Conservation (phyloP, 768 basidiomycete genomes). For the Amanita fuliginea region DNA sequence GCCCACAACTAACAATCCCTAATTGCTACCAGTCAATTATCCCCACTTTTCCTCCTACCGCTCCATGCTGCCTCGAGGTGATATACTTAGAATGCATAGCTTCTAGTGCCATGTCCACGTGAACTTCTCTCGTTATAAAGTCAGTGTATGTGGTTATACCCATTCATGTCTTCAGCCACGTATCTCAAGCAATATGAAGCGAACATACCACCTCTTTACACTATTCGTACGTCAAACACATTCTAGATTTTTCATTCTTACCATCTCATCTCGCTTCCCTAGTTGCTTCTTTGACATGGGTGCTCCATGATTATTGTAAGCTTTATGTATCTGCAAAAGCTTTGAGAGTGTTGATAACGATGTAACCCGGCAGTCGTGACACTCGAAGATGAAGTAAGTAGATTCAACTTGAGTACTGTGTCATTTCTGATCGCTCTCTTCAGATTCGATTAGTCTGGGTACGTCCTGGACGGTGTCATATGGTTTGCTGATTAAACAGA, state of each 20-base stretch:
- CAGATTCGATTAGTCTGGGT: conserved; percentile 32
- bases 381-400: conserved; percentile 16
- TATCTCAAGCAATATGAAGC: neutral
- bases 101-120: too few relatives aligned
- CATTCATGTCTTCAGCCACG: neutral
- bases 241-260: neutral
- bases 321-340: neutral
- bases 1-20: too few relatives aligned
- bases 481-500: neutral
- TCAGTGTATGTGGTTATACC: neutral
- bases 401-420: too few relatives aligned
- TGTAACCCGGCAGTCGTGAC: conserved; percentile 11
- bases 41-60: too few relatives aligned
- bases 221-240: neutral
- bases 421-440: too few relatives aligned
- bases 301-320: conserved; percentile 23
- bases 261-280: neutral
- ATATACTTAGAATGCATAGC: too few relatives aligned
- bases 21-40: too few relatives aligned
- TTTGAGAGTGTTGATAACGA: neutral
- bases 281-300: conserved; percentile 20
- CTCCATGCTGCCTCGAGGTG: too few relatives aligned
- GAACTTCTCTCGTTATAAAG: too few relatives aligned
- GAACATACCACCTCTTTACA: conserved; percentile 1
- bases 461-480: neutral